These are phyloP conservation scores for Chamaecrista fasciculata DNA, from an alignment of 306 rosid genomes.

Conservation along the genomic window DNA sequence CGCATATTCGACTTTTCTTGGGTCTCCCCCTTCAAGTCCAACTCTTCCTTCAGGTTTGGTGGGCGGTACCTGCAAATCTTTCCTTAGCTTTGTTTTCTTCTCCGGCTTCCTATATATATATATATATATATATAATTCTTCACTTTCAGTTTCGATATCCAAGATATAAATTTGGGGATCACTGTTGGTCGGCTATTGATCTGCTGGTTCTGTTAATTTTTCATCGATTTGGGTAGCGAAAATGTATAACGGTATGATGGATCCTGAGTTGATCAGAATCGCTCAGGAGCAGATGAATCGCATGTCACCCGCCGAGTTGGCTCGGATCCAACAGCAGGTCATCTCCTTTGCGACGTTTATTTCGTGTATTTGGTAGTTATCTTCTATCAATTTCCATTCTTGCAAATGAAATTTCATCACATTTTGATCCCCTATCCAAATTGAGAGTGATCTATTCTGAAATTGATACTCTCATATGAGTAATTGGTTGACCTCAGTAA, in stretches of 20 bases:
- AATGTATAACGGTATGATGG: slow-evolving; percentile 75
- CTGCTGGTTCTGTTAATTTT: slow-evolving; percentile 10
- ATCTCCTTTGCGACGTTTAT: neutral
- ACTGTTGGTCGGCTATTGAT: slow-evolving; percentile 18
- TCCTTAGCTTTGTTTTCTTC: neutral
- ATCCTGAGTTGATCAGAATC: slow-evolving; percentile 81
- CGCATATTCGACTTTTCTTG: slow-evolving; percentile 26
- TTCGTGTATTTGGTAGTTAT: neutral
- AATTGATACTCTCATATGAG: neutral
- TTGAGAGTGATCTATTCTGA: neutral
- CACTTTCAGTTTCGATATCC: neutral
- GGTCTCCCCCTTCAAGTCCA: neutral
- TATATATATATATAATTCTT: neutral
- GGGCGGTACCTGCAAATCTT: slow-evolving; percentile 39
- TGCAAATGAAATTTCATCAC: neutral
- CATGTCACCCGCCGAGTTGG: slow-evolving; percentile 87
- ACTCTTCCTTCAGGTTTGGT: slow-evolving; percentile 42
- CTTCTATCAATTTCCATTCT: neutral
- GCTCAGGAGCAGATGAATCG: slow-evolving; percentile 99
- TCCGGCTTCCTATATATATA: no score
- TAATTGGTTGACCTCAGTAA: neutral
- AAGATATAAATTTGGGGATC: neutral
- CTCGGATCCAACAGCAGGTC: slow-evolving; percentile 94
- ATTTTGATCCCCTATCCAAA: neutral
- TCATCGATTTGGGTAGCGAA: neutral